Evolutionary conservation across 306 rosid species (phyloP).

Genomic region (Betula pendula): DNA sequence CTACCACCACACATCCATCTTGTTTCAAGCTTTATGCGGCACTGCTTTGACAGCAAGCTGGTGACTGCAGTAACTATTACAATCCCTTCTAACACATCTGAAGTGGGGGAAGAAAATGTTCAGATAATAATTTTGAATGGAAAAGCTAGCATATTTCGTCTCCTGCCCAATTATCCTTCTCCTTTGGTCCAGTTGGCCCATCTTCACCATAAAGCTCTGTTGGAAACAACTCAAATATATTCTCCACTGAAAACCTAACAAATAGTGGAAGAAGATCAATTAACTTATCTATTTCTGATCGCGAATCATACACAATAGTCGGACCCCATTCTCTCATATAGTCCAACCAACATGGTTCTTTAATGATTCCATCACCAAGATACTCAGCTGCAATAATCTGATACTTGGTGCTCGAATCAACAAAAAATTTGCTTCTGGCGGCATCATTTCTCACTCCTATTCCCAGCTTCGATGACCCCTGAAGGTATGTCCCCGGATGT

Average conservation of each 20-base stretch:
- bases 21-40: not conserved
- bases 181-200: slow-evolving; percentile 98
- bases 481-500: slow-evolving; percentile 77
- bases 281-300: slow-evolving; percentile 69
- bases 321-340: slow-evolving; percentile 99
- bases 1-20: not conserved
- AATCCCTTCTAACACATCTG: not conserved
- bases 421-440: slow-evolving; percentile 57
- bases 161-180: slow-evolving; percentile 82
- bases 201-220: slow-evolving; percentile 88
- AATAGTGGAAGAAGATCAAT: slow-evolving; percentile 70
- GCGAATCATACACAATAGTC: slow-evolving; percentile 58
- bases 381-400: slow-evolving; percentile 83
- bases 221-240: slow-evolving; percentile 74
- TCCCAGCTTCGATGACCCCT: slow-evolving; percentile 75
- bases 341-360: slow-evolving; percentile 91
- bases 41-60: slow-evolving; percentile 1
- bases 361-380: slow-evolving; percentile 63
- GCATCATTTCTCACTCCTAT: slow-evolving; percentile 78
- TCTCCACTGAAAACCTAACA: slow-evolving; percentile 81
- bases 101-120: not conserved
- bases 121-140: not conserved
- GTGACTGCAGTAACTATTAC: not conserved
- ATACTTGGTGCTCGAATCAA: slow-evolving; percentile 75
- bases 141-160: slow-evolving; percentile 71